Percentiles rank a stretch among this genome's conserved stretches.
Evolutionary conservation across 495 filamentous ascomycete genomes (phyloP).

Genomic region (Parathielavia appendiculata): DNA sequence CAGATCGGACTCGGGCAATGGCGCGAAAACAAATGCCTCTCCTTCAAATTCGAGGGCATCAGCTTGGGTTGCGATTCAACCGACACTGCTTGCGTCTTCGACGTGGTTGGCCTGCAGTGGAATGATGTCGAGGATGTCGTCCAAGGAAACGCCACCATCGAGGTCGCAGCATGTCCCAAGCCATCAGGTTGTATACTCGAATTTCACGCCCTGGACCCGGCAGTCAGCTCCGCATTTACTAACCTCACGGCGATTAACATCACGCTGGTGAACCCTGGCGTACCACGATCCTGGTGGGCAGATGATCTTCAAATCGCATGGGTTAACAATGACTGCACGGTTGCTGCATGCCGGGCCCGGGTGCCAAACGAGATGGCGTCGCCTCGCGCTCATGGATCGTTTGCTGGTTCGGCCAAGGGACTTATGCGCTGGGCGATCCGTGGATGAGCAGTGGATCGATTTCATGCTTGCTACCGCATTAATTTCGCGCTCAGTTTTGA

Average conservation of each 20-base stretch:
- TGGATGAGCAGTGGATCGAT: background rate
- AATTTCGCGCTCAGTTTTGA: background rate
- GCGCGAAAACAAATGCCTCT: conserved; percentile 35
- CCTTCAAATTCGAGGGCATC: conserved; percentile 38
- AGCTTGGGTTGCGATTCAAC: conserved; percentile 41
- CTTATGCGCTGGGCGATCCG: conserved; percentile 26
- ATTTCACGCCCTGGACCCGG: conserved; percentile 28
- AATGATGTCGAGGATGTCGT: conserved; percentile 22
- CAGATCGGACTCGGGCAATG: conserved; percentile 36
- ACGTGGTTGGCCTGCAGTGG: conserved; percentile 35
- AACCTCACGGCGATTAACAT: conserved; percentile 40
- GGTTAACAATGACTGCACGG: conserved; percentile 38
- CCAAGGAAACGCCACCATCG: conserved; percentile 27
- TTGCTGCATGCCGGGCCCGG: conserved; percentile 35
- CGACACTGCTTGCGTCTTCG: conserved; percentile 34
- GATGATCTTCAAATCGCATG: conserved; percentile 42
- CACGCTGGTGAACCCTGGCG: conserved; percentile 25
- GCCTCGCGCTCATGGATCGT: background rate
- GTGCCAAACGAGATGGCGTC: conserved; percentile 26
- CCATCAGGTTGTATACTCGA: conserved; percentile 31
- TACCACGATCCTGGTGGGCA: conserved; percentile 37
- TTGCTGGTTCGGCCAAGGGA: conserved; percentile 7
- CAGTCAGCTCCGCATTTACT: conserved; percentile 25
- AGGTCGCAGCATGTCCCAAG: conserved; percentile 33
- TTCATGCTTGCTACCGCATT: background rate